Evolutionary conservation across 2,329 filamentous ascomycete genomes (phyloP).

Genomic region (Neofusicoccum parvum): DNA sequence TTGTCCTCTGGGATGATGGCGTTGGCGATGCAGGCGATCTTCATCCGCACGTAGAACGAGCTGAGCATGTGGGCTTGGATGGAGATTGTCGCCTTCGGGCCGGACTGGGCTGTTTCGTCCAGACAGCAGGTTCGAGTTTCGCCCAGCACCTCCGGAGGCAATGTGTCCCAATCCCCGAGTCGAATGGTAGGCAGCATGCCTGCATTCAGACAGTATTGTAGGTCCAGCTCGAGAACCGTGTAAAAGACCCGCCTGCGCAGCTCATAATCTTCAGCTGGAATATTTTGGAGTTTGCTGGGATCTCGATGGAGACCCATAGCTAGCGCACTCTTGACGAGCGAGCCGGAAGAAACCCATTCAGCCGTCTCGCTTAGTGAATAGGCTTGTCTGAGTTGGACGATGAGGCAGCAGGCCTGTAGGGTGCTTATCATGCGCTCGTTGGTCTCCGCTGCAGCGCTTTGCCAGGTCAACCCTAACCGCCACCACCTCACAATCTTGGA

Average conservation of each 20-base stretch:
- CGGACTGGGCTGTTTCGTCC: neutral
- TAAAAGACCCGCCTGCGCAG: conserved; percentile 50
- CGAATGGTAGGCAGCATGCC: conserved; percentile 23
- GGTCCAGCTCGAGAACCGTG: conserved; percentile 47
- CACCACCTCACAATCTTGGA: conserved; percentile 6
- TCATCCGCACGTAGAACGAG: neutral
- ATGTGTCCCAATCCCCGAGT: conserved; percentile 8
- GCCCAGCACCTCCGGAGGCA: neutral
- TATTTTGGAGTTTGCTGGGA: conserved; percentile 38
- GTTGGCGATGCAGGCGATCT: conserved; percentile 2
- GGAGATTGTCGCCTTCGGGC: neutral
- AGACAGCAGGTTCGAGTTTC: neutral
- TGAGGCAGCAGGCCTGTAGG: conserved; percentile 1
- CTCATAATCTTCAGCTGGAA: conserved; percentile 40
- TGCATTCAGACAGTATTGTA: conserved; percentile 32
- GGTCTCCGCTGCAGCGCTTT: conserved; percentile 7
- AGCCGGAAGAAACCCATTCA: conserved; percentile 29
- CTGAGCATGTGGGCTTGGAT: conserved; percentile 7
- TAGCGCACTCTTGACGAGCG: conserved; percentile 45
- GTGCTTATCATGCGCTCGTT: conserved; percentile 2
- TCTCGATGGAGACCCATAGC: conserved; percentile 47
- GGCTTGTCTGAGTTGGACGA: neutral
- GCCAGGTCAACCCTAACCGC: conserved; percentile 13
- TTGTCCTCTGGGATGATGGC: conserved; percentile 2
- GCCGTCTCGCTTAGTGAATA: neutral